Evolutionary conservation across 2,329 filamentous ascomycete species (phyloP), one percentile per base, ranked within the genome.

Genomic region (Beauveria australis): DNA sequence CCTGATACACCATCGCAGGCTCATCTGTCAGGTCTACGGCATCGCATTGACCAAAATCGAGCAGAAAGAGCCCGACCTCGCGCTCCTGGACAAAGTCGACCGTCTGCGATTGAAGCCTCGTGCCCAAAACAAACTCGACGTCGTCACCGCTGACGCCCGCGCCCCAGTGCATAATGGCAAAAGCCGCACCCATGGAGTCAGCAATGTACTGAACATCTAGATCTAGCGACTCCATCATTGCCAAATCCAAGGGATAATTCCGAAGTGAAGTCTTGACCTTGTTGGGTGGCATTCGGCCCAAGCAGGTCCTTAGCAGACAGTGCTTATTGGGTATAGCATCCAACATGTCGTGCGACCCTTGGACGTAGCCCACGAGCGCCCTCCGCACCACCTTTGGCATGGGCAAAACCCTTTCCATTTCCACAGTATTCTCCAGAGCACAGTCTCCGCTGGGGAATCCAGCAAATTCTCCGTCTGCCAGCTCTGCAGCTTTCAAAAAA

Each of bases 31-130:
- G 55, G 51, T 68, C 61, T 3, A 68, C 65, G 30, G 41, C 14
- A 10, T 65, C 61, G 41, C 66, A 69, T 43, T 68, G 66, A 3
- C 66, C 66, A 43, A 67, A 49, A 67, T 67, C 66, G 10, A 68
- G 64, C 22, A 68, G 62, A 26, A 62, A 66, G 16, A 67, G 41
- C 2, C 58, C 51, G 26, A 65, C 48, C 16, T 26, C 41, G 12
- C 63, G 47, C 16, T 64, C 44, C 51, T 67, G 63, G 1, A 64
- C 40, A 47, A 28, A 12, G 18, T 18, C 8, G 33, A 28, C 10
- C 22, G n/a, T 30, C 47, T 24, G 49, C 22, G 26, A 3, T 14
- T 37, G 10, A 3, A 41, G 16, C 43, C 26, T 51, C 19, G 59
- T 63, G 0, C 64, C 65, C 19, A 67, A 60, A 1, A 67, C 63